These are phyloP conservation scores for Camelina hispida DNA, from an alignment of 345 rosid species.

Conservation along the genomic window DNA sequence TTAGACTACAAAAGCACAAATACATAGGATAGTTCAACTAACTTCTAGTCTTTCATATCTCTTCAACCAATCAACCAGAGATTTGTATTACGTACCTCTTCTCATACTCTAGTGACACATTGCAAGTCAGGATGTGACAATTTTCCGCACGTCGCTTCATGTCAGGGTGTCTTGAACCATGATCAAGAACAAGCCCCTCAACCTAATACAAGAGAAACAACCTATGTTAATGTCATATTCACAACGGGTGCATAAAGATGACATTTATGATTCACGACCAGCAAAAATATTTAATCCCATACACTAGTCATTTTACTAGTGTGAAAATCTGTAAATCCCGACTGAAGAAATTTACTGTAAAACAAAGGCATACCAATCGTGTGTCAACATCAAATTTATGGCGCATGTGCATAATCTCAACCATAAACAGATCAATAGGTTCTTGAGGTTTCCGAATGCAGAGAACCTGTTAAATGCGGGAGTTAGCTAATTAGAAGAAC, in stretches of 20 bases:
- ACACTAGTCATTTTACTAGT: background rate
- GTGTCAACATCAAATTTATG: slow-evolving; percentile 97
- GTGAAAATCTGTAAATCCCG: background rate
- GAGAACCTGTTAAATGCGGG: slow-evolving; percentile 65
- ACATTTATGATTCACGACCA: background rate
- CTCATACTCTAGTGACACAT: slow-evolving; percentile 93
- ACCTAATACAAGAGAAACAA: slow-evolving; percentile 53
- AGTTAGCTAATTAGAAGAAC: slow-evolving; percentile 17
- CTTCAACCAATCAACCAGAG: background rate
- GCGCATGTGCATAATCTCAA: slow-evolving; percentile 99
- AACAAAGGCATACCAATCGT: slow-evolving; percentile 62
- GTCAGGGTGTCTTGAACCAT: slow-evolving; percentile 99
- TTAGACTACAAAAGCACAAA: slow-evolving; percentile 43
- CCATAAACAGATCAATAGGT: slow-evolving; percentile 93
- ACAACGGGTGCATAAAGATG: background rate
- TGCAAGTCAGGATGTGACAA: slow-evolving; percentile 91
- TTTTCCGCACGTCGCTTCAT: slow-evolving; percentile 98
- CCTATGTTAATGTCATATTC: background rate
- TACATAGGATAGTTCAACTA: background rate
- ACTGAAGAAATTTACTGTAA: background rate
- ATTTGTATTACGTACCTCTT: slow-evolving; percentile 63
- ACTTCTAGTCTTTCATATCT: slow-evolving; percentile 17
- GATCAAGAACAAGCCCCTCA: slow-evolving; percentile 98
- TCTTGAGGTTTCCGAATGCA: slow-evolving; percentile 89
- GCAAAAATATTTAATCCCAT: background rate